A percentile compares a stretch with the other conserved stretches of the same genome.
Evolutionary conservation across 1,139 yeast genomes (phyloP).

Genomic region (Geotrichum citri-aurantii): DNA sequence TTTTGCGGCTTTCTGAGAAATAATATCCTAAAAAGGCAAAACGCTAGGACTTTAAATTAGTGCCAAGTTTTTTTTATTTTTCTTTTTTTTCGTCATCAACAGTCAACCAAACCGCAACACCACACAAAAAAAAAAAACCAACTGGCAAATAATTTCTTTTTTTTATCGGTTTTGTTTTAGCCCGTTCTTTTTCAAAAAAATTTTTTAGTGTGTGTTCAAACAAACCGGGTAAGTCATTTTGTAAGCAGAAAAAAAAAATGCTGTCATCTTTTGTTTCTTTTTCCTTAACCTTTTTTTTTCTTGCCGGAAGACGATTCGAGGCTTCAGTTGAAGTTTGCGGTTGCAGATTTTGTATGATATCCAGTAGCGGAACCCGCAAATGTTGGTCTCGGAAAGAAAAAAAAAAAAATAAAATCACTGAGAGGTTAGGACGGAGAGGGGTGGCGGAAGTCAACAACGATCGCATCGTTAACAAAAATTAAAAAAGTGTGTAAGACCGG

Average conservation of each 20-base stretch:
- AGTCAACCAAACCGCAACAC: neutral
- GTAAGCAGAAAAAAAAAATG: neutral
- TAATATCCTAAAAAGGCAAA: neutral
- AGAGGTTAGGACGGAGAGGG: no score
- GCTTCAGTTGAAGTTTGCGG: neutral
- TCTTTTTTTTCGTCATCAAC: neutral
- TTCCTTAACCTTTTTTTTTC: neutral
- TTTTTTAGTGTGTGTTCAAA: no score
- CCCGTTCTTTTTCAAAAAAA: neutral
- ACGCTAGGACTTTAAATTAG: neutral
- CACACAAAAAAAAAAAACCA: neutral
- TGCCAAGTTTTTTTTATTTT: constrained; percentile 3
- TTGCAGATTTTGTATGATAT: neutral
- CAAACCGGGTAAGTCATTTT: neutral
- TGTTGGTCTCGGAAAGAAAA: neutral
- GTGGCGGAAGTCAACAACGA: neutral
- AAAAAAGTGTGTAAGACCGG: no score
- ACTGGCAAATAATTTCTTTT: neutral
- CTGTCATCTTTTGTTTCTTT: neutral
- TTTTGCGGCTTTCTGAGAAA: neutral
- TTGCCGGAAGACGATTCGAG: neutral
- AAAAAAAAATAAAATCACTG: neutral
- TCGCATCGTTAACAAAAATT: neutral
- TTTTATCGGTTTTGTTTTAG: neutral
- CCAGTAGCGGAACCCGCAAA: neutral